phyloP scores from a whole-genome alignment of 2,329 filamentous ascomycete genomes.

The Sporothrix schenckii region DNA sequence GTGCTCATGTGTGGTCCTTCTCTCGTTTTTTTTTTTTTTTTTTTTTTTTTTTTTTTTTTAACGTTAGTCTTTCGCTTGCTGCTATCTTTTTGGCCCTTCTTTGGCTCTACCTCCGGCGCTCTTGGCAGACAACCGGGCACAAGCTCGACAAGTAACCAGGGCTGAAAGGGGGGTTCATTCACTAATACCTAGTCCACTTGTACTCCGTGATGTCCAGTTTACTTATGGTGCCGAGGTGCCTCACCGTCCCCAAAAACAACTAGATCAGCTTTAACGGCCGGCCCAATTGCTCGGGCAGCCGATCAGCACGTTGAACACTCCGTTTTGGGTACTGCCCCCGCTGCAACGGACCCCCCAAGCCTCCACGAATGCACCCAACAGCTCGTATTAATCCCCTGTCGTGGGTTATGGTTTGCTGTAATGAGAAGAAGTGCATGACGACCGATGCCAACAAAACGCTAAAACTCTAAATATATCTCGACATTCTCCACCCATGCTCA shows the following conservation, averaged over 20 bases:
- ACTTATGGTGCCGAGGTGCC: background rate
- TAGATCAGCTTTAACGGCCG: background rate
- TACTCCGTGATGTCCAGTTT: background rate
- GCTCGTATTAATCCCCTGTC: slow-evolving; percentile 12
- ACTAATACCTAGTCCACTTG: background rate
- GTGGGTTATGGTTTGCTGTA: slow-evolving; percentile 14
- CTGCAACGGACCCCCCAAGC: background rate
- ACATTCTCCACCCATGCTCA: background rate
- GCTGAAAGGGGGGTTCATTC: background rate
- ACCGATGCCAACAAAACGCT: background rate
- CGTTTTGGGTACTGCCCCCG: slow-evolving; percentile 2
- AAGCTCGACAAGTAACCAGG: background rate
- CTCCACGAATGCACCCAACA: background rate
- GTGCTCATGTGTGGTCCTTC: background rate
- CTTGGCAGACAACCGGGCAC: slow-evolving; percentile 9
- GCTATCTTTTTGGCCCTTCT: background rate
- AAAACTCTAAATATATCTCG: slow-evolving; percentile 20
- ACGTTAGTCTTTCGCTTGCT: background rate
- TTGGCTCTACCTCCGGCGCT: slow-evolving; percentile 19
- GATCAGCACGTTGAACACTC: background rate
- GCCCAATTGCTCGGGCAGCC: slow-evolving; percentile 1
- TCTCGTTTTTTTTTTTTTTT: background rate
- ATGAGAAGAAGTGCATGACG: background rate
- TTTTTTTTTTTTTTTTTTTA: background rate
- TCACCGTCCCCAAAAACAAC: background rate